Evolutionary conservation across 345 rosid genomes (phyloP), one percentile per base, ranked within the genome.

Genomic region (Aquilaria yunnanensis): DNA sequence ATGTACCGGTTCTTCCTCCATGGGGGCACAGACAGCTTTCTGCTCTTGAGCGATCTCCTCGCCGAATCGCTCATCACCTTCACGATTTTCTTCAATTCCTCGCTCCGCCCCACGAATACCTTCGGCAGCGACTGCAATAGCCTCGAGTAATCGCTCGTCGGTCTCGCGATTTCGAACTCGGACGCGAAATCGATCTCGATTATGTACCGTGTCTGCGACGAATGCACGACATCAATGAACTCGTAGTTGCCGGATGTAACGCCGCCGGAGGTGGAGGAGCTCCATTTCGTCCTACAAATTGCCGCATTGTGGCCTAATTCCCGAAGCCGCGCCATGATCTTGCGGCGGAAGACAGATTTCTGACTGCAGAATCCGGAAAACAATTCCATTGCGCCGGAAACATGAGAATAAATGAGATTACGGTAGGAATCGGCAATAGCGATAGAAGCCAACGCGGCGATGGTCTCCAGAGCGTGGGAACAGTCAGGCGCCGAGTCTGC

Each of bases 1-100:
- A 90, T 86, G 78, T 87, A 87, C 29, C 96, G 87, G 66, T 89
- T 84, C 64, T 93, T 93, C 51, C 96, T 78, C 98, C 98, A 92
- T 2, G 98, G 98, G 31, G 98, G 94, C 37, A 89, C 65, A 10
- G 85, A 74, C 6, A 93, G 86, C 3, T 72, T 83, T 5, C 75
- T 74, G 68, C 78, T 77, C 73, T 72, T 90, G 31, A 93, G 63
- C 55, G 98, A 89, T 34, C 75, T 65, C 77, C 68, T 86, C 16
- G 94, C 81, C 6, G 87, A 89, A 61, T 86, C 85, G 60, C 85
- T 65, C 67, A 78, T 84, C 11, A 65, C 73, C 60, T 78, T 73
- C 31, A 86, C 75, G 34, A 88, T 72, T 69, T 56, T 71, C 81
- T 84, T 87, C 74, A 93, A 75, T 41, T 84, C 88, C 30, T 87